A percentile compares a stretch with the other conserved stretches of the same genome.
phyloP scores from a whole-genome alignment of 257 asterid genomes.

The Solanum chmielewskii region DNA sequence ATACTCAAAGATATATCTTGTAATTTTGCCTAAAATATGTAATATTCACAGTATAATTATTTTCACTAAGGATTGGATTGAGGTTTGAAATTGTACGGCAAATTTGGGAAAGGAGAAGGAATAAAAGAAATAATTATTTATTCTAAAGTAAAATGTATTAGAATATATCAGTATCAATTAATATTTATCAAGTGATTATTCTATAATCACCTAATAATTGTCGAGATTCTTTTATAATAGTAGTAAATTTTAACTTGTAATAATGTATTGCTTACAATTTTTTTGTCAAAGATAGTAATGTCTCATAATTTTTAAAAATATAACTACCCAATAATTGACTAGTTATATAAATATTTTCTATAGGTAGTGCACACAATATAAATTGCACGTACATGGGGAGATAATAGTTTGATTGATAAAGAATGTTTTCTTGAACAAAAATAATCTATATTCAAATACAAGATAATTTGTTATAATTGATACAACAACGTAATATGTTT shows the following conservation, averaged over 20 bases:
- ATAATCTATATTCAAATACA: neutral
- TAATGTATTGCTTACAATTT: neutral
- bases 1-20: neutral
- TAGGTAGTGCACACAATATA: neutral
- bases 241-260: neutral
- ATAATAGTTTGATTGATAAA: neutral
- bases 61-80: neutral
- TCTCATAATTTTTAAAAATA: neutral
- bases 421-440: neutral
- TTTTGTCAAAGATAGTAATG: neutral
- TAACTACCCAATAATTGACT: neutral
- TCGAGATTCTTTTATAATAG: neutral
- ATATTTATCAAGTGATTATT: neutral
- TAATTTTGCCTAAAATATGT: neutral
- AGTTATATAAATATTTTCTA: neutral
- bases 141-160: neutral
- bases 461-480: neutral
- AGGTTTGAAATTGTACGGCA: neutral
- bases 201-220: neutral
- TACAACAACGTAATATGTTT: fast-evolving
- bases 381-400: neutral
- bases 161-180: neutral
- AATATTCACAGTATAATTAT: neutral
- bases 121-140: neutral
- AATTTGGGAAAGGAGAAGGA: neutral